Evolutionary conservation across 2,329 filamentous ascomycete genomes (phyloP).

Genomic region (Clonostachys byssicola): DNA sequence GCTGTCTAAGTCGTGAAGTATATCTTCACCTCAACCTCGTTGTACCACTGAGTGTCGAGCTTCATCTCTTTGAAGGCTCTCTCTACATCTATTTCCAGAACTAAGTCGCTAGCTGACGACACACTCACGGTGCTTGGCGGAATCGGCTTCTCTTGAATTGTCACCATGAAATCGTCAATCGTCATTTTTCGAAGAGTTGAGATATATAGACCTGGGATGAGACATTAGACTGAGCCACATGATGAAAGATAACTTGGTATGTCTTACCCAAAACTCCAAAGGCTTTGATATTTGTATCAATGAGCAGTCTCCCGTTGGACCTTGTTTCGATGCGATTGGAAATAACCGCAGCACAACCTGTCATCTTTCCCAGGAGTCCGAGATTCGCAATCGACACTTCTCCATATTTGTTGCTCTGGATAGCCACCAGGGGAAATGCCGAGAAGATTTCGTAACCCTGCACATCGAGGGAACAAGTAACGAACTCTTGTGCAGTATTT

Average conservation of each 20-base stretch:
- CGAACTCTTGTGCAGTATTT: constrained; percentile 32
- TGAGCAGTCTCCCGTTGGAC: constrained; percentile 53
- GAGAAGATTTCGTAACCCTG: constrained; percentile 79
- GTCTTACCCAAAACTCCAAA: constrained; percentile 67
- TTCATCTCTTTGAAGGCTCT: constrained; percentile 74
- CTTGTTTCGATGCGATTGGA: constrained; percentile 51
- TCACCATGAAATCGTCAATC: constrained; percentile 67
- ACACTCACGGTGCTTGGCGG: constrained; percentile 62
- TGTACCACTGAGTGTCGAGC: constrained; percentile 70
- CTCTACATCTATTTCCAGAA: constrained; percentile 75
- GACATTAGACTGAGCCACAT: background rate
- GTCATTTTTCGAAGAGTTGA: constrained; percentile 59
- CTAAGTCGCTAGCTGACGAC: constrained; percentile 42
- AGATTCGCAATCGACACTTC: constrained; percentile 60
- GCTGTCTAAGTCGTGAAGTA: constrained; percentile 35
- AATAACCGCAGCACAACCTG: constrained; percentile 74
- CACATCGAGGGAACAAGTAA: constrained; percentile 57
- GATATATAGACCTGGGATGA: constrained; percentile 62
- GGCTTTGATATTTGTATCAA: constrained; percentile 73
- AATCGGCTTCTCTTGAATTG: constrained; percentile 68
- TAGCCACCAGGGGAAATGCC: constrained; percentile 61
- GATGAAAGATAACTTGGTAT: background rate
- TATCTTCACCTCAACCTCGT: constrained; percentile 70
- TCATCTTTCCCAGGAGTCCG: constrained; percentile 85
- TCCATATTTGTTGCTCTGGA: constrained; percentile 34